Percentiles rank a stretch among this genome's conserved stretches.
Conservation (phyloP, 192 early-diverging fungal genomes). For the Backusella tarrabulga region DNA sequence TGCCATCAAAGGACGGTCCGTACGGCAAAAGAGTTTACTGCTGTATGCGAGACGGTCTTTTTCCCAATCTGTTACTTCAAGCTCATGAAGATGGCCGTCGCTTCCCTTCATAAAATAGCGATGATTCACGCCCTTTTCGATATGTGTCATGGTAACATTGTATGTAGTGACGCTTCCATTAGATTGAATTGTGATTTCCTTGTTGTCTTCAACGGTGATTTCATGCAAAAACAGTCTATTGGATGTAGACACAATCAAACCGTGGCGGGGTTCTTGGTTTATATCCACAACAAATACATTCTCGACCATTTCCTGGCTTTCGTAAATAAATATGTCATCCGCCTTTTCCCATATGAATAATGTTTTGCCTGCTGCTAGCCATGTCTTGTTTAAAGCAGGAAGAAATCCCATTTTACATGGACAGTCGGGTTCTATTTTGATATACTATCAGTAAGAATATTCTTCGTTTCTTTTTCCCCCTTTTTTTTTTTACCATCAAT, state of each 20-base stretch:
- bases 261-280: background rate
- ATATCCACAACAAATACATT: background rate
- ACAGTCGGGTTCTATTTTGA: background rate
- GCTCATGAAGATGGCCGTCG: conserved; percentile 8
- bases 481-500: background rate
- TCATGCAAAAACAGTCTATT: conserved; percentile 5
- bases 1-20: background rate
- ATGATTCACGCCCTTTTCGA: background rate
- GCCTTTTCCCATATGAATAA: background rate
- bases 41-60: background rate
- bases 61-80: background rate
- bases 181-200: background rate
- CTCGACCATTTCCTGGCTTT: background rate
- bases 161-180: background rate
- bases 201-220: background rate
- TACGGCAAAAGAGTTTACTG: background rate
- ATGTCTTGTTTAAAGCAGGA: background rate
- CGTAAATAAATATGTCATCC: background rate
- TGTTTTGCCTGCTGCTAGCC: background rate
- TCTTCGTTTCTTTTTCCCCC: too few relatives aligned
- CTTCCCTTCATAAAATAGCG: conserved; percentile 2
- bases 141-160: background rate
- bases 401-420: conserved; percentile 15
- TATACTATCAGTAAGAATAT: background rate
- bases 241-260: background rate